Evolutionary conservation across 2,329 filamentous ascomycete species (phyloP).

Genomic region (Sclerotiophoma versabilis): DNA sequence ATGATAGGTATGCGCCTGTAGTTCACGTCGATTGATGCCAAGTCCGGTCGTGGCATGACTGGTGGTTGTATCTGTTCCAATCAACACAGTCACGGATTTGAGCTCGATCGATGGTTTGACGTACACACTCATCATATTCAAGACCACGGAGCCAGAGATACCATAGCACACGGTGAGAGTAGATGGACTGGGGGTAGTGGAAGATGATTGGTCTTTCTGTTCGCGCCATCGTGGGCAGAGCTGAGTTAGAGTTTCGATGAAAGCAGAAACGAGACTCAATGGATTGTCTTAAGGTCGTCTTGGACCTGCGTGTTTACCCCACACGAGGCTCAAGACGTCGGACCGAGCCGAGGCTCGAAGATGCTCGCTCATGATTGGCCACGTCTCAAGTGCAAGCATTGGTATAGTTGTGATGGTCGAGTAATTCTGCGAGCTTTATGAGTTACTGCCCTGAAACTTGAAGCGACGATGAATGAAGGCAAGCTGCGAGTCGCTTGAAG

Average conservation of each 20-base stretch:
- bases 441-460: too few relatives aligned
- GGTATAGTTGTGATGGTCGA: too few relatives aligned
- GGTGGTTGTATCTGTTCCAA: constrained; percentile 64
- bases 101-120: constrained; percentile 31
- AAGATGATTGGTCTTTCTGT: constrained; percentile 65
- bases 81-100: neutral
- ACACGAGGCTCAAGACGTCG: constrained; percentile 12
- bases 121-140: constrained; percentile 71
- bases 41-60: constrained; percentile 41
- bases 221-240: constrained; percentile 21
- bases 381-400: neutral
- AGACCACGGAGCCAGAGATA: constrained; percentile 72
- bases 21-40: constrained; percentile 41
- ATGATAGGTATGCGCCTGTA: constrained; percentile 50
- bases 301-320: constrained; percentile 10
- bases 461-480: neutral
- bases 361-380: neutral
- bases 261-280: neutral
- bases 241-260: neutral
- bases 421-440: too few relatives aligned
- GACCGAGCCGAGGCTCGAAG: constrained; percentile 17
- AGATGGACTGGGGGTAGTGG: constrained; percentile 72
- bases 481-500: neutral
- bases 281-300: neutral
- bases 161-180: constrained; percentile 69